Base-by-base conservation (phyloP, 1,139 yeast species). In the Sugiyamaella paludigena region DNA sequence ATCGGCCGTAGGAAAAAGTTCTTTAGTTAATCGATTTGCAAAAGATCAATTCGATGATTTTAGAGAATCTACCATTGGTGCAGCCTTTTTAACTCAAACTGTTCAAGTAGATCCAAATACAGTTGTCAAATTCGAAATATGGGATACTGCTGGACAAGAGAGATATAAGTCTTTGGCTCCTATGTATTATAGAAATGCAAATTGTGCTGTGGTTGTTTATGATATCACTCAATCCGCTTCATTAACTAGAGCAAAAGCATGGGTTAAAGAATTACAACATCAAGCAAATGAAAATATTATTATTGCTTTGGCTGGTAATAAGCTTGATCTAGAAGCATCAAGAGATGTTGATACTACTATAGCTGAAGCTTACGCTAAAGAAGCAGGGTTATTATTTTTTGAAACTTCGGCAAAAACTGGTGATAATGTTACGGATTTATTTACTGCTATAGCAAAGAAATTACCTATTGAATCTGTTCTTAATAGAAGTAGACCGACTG, bases 321-420 rank as follows among this genome's bases (percentile, higher is more conserved):
- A 89, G 66, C 63, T 81, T 1, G 98, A 92, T 73, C 70, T 91
- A 57, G 66, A 62, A 34, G 65, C 60, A 35, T 50, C 58, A 67
- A 73, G 94, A 67, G 74, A 76, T 48, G 80, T 83, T n/a, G 70
- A 72, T n/a, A 67, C 68, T 9, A 76, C 71, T 9, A 75, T 74
- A 11, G 89, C 87, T 0, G 68, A 72, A 54, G 71, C 76, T 2
- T 81, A 81, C 60, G 87, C 89, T 1, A 67, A 69, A 41, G 96
- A 88, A 62, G 85, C 88, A 55, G 85, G 85, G 1, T 75, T 94
- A 45, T 67, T 91, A 43, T 91, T 87, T 66, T 85, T 83, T 60
- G 98, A 94, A 68, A 94, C 95, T 1, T 86, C 96, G 65, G 99
- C 99, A 7, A 92, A 91, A 71, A 82, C 95, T 1, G 92, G 96